Conservation (phyloP, 805 yeast species). For the Yarrowia alimentaria region DNA sequence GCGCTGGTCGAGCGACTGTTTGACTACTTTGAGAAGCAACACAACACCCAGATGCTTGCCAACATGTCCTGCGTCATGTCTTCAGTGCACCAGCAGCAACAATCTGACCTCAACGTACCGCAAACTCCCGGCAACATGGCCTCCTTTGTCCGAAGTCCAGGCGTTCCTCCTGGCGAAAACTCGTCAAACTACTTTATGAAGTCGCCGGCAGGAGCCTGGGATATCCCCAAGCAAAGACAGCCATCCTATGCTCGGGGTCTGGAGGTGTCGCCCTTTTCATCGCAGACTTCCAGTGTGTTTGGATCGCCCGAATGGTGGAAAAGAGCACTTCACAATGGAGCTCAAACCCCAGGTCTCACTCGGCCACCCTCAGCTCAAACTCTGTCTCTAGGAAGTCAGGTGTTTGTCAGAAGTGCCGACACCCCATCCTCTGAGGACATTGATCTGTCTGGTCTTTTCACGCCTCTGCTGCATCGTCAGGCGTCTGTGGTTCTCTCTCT, state of each 20-base stretch:
- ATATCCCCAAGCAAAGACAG: constrained; percentile 10
- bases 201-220: constrained; percentile 15
- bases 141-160: constrained; percentile 32
- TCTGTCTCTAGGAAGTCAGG: neutral
- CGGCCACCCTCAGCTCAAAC: no score
- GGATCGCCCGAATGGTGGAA: constrained; percentile 28
- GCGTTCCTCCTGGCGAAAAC: constrained; percentile 31
- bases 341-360: no score
- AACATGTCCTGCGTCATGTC: constrained; percentile 74
- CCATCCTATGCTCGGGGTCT: neutral
- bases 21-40: constrained; percentile 57
- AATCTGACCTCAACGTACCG: constrained; percentile 30
- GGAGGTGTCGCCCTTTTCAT: constrained; percentile 8
- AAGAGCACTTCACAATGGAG: no score
- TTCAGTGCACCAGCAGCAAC: constrained; percentile 39
- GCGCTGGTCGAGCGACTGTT: constrained; percentile 65
- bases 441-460: constrained; percentile 11
- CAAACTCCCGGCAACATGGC: constrained; percentile 34
- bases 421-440: constrained; percentile 11
- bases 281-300: neutral
- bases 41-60: constrained; percentile 85
- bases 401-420: constrained; percentile 1
- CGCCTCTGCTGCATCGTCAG: constrained; percentile 3
- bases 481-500: constrained; percentile 3
- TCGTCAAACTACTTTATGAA: constrained; percentile 4